phyloP scores from a whole-genome alignment of 208 protist species.

The Wallacemonas sp. region DNA sequence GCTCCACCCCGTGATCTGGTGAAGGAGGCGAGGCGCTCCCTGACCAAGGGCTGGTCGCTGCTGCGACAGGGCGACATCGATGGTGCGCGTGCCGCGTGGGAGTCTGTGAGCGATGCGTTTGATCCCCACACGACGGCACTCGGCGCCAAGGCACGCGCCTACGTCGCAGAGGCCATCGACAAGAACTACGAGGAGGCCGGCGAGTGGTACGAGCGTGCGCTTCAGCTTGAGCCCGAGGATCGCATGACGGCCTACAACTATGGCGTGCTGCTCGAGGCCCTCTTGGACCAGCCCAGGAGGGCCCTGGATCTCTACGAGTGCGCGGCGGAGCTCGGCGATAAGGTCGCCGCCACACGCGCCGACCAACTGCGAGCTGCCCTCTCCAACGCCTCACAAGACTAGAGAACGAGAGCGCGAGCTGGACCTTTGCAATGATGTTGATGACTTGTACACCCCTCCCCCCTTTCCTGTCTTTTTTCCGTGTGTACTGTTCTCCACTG shows the following conservation, averaged over 20 bases:
- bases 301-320: constrained; percentile 56
- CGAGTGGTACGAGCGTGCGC: constrained; percentile 53
- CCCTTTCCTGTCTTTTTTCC: too few relatives aligned
- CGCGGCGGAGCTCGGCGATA: constrained; percentile 54
- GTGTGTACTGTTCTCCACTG: too few relatives aligned
- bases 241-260: constrained; percentile 85
- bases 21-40: constrained; percentile 21
- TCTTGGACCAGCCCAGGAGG: constrained; percentile 48
- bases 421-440: too few relatives aligned
- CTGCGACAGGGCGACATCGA: constrained; percentile 53
- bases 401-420: too few relatives aligned
- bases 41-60: constrained; percentile 63
- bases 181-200: constrained; percentile 63
- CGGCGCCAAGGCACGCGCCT: constrained; percentile 64
- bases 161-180: constrained; percentile 69
- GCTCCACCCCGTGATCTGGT: too few relatives aligned
- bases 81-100: constrained; percentile 53
- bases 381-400: not conserved
- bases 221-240: constrained; percentile 68
- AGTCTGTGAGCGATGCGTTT: constrained; percentile 24
- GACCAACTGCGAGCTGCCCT: constrained; percentile 42
- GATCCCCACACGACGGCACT: constrained; percentile 39
- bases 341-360: constrained; percentile 47
- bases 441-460: not conserved
- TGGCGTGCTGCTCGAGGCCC: constrained; percentile 71